Base-by-base conservation (phyloP, 768 basidiomycete species). In the Lactarius hengduanensis region DNA sequence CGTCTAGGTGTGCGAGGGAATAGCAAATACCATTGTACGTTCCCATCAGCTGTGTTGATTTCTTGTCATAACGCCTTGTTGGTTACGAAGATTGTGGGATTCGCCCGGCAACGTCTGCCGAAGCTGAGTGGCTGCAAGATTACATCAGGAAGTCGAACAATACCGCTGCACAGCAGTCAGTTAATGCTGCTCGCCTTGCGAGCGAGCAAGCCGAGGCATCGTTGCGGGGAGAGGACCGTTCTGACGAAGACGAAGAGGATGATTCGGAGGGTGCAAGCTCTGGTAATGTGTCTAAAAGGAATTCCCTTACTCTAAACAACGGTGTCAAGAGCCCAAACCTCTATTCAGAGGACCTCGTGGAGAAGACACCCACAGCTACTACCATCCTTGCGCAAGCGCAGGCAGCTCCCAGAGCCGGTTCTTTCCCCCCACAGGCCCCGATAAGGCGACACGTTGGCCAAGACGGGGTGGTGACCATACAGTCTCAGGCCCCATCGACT, bases 11-110 rank as follows among this genome's bases (percentile, higher is more conserved):
- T 93, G 66, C 81, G 95, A 78, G 94, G 94, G 59, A 95, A 96
- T 81, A 93, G 91, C 80, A 96, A 95, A 83, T 96, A 96, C 79
- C 94, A 96, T 78, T 96, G 92, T 94, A 70, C 70, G 89, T 81
- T 74, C 73, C 77, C 66, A 71, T 77, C 76, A 72, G 59, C 69
- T 73, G 70, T 69, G 70, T 69, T 74, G 72, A 71, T 71, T 36
- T 70, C 55, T 58, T 28, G 5, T 43, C 57, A 32, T 63, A 34
- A 67, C 32, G 59, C 64, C 45, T 69, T 69, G 63, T 69, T 68
- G 74, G 71, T 59, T 71, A 72, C 73, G 74, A 78, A 91, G 93
- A 94, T 84, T 94, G 92, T 79, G 92, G 92, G 71, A 94, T 94
- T 72, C 87, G 92, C 72, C 93, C 92, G 62, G 90, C 91, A n/a